These are phyloP conservation scores for Pseudoscleropodium purum DNA, from an alignment of 225 moss, liverwort and hornwort genomes.

Conservation along the genomic window DNA sequence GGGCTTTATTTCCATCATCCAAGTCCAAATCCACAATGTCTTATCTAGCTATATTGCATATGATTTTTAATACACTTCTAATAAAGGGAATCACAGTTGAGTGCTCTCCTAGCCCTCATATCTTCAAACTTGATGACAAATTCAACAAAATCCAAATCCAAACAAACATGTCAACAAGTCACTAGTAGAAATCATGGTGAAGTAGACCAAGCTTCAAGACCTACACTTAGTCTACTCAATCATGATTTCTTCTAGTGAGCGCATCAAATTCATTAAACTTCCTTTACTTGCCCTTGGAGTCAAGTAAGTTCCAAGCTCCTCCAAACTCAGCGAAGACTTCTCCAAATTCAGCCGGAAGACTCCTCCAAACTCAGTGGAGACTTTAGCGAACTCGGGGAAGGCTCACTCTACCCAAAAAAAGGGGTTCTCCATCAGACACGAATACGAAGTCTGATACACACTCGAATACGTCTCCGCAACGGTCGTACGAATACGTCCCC, in stretches of 20 bases:
- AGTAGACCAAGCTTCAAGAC: not conserved
- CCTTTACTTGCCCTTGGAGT: not conserved
- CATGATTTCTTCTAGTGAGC: not conserved
- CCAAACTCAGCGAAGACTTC: too few relatives aligned
- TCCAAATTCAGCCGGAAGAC: too few relatives aligned
- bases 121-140: not conserved
- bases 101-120: rapidly evolving
- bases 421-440: not conserved
- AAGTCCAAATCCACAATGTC: not conserved
- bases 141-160: rapidly evolving
- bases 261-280: not conserved
- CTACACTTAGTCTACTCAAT: not conserved
- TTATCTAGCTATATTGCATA: not conserved
- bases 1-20: not conserved
- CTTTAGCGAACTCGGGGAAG: not conserved
- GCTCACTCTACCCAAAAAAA: not conserved
- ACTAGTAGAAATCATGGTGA: not conserved
- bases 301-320: not conserved
- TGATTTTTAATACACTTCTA: not conserved
- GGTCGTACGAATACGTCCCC: not conserved
- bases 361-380: too few relatives aligned
- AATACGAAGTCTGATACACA: not conserved
- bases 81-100: not conserved
- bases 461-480: not conserved
- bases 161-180: rapidly evolving